These are phyloP conservation scores for Pseudophaeomoniella oleicola DNA, from an alignment of 2,329 filamentous ascomycete species.

Conservation along the genomic window DNA sequence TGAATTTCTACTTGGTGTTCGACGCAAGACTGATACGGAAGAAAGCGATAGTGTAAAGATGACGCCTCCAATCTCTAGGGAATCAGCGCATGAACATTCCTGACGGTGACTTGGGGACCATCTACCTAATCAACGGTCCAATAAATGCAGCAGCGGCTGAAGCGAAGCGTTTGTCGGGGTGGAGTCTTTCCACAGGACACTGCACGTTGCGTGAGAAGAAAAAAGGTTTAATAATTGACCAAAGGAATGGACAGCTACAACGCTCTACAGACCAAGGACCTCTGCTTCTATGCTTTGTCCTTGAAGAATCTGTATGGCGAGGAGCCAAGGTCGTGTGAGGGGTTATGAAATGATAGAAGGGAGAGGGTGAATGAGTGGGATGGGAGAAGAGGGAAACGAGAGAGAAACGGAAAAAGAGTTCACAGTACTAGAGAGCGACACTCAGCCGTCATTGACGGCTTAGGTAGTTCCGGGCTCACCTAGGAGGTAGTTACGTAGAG, in stretches of 20 bases:
- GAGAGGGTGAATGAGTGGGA: no score
- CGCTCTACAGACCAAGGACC: neutral
- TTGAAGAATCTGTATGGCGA: neutral
- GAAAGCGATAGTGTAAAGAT: no score
- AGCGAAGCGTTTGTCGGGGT: neutral
- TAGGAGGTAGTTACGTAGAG: no score
- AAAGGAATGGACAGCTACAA: neutral
- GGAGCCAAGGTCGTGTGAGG: neutral
- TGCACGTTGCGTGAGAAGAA: neutral
- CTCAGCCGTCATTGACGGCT: no score
- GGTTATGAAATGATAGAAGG: neutral
- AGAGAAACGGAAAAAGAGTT: no score
- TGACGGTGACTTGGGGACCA: neutral
- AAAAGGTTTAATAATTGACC: no score
- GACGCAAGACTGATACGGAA: no score
- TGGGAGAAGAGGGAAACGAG: no score
- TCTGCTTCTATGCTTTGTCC: neutral
- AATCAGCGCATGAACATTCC: neutral
- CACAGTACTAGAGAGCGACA: no score
- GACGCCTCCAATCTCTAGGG: neutral
- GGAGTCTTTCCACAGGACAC: neutral
- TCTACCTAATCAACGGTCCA: neutral
- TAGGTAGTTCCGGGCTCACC: no score
- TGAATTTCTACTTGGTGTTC: no score
- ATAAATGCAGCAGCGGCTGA: neutral